Percentiles rank a stretch among this genome's conserved stretches.
These are phyloP conservation scores for Phytophthora ramorum DNA, from an alignment of 352 stramenopile species.

Conservation along the genomic window DNA sequence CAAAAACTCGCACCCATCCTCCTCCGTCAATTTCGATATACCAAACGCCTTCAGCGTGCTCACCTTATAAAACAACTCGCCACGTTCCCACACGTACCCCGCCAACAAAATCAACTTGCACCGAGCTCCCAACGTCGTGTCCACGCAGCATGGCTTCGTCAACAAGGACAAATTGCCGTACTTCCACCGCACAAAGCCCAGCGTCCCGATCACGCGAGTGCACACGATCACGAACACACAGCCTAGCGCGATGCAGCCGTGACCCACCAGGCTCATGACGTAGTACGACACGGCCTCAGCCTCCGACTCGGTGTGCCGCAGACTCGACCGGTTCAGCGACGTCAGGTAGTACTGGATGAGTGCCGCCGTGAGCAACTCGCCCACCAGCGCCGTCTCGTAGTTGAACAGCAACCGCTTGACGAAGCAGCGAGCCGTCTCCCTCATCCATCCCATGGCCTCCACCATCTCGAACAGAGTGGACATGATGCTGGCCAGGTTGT, in stretches of 20 bases:
- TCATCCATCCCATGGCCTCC: constrained; percentile 19
- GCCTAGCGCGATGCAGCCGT: constrained; percentile 18
- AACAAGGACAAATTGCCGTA: constrained; percentile 4
- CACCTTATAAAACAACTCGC: constrained; percentile 10
- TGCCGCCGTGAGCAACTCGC: constrained; percentile 20
- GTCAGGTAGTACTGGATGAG: constrained; percentile 26
- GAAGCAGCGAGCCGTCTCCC: constrained; percentile 6
- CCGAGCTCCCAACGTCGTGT: constrained; percentile 3
- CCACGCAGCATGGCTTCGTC: constrained; percentile 10
- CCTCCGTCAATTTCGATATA: constrained; percentile 17
- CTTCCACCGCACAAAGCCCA: constrained; percentile 7
- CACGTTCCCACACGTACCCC: constrained; percentile 17
- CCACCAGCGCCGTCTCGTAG: constrained; percentile 22
- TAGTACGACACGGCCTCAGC: constrained; percentile 21
- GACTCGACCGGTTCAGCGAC: constrained; percentile 17
- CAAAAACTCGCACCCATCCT: constrained; percentile 13
- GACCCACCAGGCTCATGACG: constrained; percentile 23
- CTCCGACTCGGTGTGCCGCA: constrained; percentile 9
- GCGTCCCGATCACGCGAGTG: constrained; percentile 5
- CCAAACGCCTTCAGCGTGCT: constrained; percentile 21
- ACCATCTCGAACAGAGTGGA: constrained; percentile 34
- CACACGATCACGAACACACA: constrained; percentile 10
- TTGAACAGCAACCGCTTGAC: constrained; percentile 24
- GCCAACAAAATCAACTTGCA: constrained; percentile 14
- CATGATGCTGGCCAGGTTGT: constrained; percentile 28